These are phyloP conservation scores for Rhynchospora tenuis DNA, from an alignment of 176 grass and related monocot genomes.

Conservation along the genomic window DNA sequence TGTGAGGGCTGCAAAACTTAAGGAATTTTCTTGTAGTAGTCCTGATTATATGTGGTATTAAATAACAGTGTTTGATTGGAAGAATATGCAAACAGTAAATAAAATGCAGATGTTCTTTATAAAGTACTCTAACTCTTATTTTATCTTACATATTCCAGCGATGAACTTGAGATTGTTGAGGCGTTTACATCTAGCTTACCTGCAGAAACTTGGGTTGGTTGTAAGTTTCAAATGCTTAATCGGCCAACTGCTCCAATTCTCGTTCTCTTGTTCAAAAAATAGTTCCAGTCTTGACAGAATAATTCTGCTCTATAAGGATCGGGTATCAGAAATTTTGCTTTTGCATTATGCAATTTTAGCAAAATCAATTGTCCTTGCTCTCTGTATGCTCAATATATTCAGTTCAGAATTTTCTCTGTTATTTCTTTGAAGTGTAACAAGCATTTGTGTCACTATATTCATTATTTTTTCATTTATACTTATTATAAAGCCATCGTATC, in stretches of 20 bases:
- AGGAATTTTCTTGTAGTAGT: neutral
- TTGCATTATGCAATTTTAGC: neutral
- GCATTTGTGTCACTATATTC: too few species aligned
- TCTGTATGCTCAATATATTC: neutral
- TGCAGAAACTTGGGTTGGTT: conserved; percentile 48
- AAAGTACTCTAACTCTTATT: neutral
- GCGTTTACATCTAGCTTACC: conserved; percentile 67
- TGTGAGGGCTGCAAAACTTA: neutral
- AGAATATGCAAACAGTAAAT: neutral
- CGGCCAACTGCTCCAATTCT: conserved; percentile 56
- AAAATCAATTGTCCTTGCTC: neutral
- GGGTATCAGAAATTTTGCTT: neutral
- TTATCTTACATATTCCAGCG: conserved; percentile 28
- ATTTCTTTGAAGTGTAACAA: neutral
- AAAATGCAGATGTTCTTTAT: neutral
- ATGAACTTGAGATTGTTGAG: conserved; percentile 60
- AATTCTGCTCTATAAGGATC: neutral
- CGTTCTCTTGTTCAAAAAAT: conserved; percentile 67
- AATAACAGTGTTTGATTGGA: neutral
- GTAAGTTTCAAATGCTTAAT: conserved; percentile 84
- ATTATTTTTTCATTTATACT: neutral
- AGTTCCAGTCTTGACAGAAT: neutral
- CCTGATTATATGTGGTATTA: neutral
- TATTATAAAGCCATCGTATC: neutral
- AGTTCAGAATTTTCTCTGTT: neutral